Evolutionary conservation across 345 rosid species (phyloP), one percentile per base, ranked within the genome.

Genomic region (Melaleuca alternifolia): DNA sequence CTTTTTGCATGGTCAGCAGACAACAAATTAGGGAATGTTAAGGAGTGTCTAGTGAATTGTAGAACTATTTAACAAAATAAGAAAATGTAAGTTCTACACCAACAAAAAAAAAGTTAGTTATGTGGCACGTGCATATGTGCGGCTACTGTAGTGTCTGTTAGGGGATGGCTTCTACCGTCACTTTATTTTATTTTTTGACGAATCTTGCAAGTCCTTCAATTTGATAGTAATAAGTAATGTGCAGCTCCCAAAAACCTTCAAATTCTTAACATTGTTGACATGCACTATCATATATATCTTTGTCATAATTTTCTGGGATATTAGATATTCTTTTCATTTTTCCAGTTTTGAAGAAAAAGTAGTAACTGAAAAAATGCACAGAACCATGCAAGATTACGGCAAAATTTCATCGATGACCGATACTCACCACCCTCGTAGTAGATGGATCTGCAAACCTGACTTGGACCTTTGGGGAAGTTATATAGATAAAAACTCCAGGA

Each of bases 41-140:
- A 26, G 0, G 0, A 57, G 16, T 0, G 33, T 57, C 65, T 26
- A 24, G 26, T 3, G 26, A 5, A 57, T 57, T 14, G 0, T 57
- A 30, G 1, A 2, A 57, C 1, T 57, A 57, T 14, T 26, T 57
- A 26, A 26, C 15, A 57, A 28, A 57, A 0, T 57, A 57, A 57
- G 4, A 41, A 41, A 41, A 41, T 57, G 1, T 26, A 11, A 57
- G 26, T 28, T 57, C 62, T 0, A 12, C 12, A 33, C 71, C 71
- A n/a, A 2, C 33, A 2, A 59, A 59, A 59, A 57, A 11, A 4
- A 41, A 41, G 41, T 33, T 59, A 59, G 71, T 59, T 33, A 59
- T n/a, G 71, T 59, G 0, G 51, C 54, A 52, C 21, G 6, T 15
- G 54, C 16, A 52, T 52, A 52, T 5, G 54, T 15, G 20, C 20